Evolutionary conservation across 1,284 basidiomycete species (phyloP).

Genomic region (Puccinia polysora): DNA sequence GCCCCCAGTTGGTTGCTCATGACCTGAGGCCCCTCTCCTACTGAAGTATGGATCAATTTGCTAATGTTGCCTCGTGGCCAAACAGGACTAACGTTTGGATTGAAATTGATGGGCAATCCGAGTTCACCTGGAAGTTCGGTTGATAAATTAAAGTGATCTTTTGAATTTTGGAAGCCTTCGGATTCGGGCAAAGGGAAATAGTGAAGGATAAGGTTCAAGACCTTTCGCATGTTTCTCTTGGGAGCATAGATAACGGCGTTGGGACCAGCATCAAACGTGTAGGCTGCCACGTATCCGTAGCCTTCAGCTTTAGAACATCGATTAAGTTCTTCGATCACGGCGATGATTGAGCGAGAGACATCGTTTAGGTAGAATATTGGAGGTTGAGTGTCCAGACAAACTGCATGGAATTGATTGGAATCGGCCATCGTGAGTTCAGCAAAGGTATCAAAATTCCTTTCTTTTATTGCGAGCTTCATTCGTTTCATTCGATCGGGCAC

Average conservation of each 20-base stretch:
- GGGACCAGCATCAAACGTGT: constrained; percentile 97
- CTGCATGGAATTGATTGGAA: constrained; percentile 97
- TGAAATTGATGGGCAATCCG: constrained; percentile 66
- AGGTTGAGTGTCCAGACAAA: constrained; percentile 90
- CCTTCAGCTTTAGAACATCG: constrained; percentile 66
- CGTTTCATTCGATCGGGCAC: constrained; percentile 81
- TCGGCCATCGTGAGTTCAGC: constrained; percentile 91
- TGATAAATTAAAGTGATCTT: constrained; percentile 54
- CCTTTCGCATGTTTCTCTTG: constrained; percentile 69
- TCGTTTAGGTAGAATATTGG: constrained; percentile 99
- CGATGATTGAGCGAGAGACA: constrained; percentile 77
- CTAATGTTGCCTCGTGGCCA: constrained; percentile 74
- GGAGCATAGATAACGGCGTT: constrained; percentile 96
- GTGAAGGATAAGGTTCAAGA: constrained; percentile 67
- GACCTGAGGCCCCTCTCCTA: constrained; percentile 79
- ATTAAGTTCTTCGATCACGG: constrained; percentile 87
- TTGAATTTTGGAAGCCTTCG: constrained; percentile 46
- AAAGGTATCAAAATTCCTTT: constrained; percentile 79
- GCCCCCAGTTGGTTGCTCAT: constrained; percentile 52
- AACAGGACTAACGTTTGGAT: constrained; percentile 66
- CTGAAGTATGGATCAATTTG: constrained; percentile 78
- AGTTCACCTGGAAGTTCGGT: constrained; percentile 51
- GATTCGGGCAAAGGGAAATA: constrained; percentile 74
- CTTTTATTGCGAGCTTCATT: constrained; percentile 74
- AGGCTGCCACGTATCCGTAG: constrained; percentile 74